These are phyloP conservation scores for Coemansia sp. DNA, from an alignment of 192 early-diverging fungal genomes.

Conservation along the genomic window DNA sequence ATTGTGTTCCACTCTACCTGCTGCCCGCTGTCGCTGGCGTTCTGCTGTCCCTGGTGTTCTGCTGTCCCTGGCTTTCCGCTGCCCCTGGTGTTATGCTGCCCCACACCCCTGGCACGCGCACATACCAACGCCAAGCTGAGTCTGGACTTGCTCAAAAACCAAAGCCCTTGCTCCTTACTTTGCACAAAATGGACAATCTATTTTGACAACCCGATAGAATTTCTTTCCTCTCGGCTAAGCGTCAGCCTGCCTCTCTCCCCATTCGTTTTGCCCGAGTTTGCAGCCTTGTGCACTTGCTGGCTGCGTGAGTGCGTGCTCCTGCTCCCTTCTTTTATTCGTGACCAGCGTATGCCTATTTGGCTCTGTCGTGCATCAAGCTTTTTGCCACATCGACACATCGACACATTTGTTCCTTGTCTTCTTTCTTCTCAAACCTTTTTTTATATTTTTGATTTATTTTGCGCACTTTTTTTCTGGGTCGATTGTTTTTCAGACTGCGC, in stretches of 20 bases:
- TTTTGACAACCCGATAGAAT: constrained; percentile 8
- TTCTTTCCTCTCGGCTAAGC: neutral
- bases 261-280: neutral
- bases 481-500: too few relatives aligned
- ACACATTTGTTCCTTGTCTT: neutral
- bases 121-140: too few relatives aligned
- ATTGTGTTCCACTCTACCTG: constrained; percentile 1
- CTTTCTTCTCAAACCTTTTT: neutral
- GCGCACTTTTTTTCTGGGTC: too few relatives aligned
- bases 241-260: neutral
- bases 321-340: constrained; percentile 8
- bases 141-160: too few relatives aligned
- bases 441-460: neutral
- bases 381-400: neutral
- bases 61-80: too few relatives aligned
- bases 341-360: neutral
- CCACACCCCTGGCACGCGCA: too few relatives aligned
- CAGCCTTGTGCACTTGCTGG: neutral
- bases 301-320: neutral
- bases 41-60: neutral
- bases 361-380: constrained; percentile 1
- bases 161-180: neutral
- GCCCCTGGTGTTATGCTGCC: too few relatives aligned
- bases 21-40: neutral
- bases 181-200: constrained; percentile 3